A percentile compares a stretch with the other conserved stretches of the same genome.
These are phyloP conservation scores for Nemania sp. DNA, from an alignment of 2,329 filamentous ascomycete genomes.

Conservation along the genomic window DNA sequence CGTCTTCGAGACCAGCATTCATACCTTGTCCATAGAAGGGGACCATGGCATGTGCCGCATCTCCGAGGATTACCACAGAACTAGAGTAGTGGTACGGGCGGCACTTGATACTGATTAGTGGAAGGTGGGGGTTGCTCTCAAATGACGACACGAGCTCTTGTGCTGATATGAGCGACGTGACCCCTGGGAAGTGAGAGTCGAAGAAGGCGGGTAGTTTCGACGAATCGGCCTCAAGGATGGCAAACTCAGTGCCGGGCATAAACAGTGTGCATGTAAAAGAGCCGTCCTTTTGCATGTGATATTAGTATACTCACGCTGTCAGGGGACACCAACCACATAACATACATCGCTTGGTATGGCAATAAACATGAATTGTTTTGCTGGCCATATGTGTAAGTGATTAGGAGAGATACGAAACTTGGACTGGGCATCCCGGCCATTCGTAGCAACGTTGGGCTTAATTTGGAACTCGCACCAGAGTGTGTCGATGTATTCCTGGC, in stretches of 20 bases:
- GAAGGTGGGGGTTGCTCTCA: slow-evolving; percentile 80
- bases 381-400: slow-evolving; percentile 97
- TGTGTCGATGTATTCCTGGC: slow-evolving; percentile 93
- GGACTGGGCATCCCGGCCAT: slow-evolving; percentile 40
- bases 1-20: slow-evolving; percentile 95
- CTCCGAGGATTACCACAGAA: slow-evolving; percentile 83
- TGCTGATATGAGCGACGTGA: slow-evolving; percentile 70
- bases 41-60: slow-evolving; percentile 96
- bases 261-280: slow-evolving; percentile 96
- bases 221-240: slow-evolving; percentile 65
- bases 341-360: slow-evolving; percentile 76
- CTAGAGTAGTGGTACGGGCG: slow-evolving; percentile 79
- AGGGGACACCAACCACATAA: not conserved
- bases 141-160: slow-evolving; percentile 75
- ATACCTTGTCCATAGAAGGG: slow-evolving; percentile 98
- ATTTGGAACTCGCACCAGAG: slow-evolving; percentile 97
- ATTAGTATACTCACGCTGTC: not conserved
- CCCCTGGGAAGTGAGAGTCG: slow-evolving; percentile 81
- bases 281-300: slow-evolving; percentile 63
- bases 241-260: slow-evolving; percentile 72
- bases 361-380: slow-evolving; percentile 95
- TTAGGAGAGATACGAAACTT: slow-evolving; percentile 84
- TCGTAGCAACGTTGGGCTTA: slow-evolving; percentile 48
- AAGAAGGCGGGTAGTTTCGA: slow-evolving; percentile 72
- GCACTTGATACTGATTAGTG: slow-evolving; percentile 92